Base-by-base conservation (phyloP, 2,329 filamentous ascomycete genomes). In the Clonostachys solani region DNA sequence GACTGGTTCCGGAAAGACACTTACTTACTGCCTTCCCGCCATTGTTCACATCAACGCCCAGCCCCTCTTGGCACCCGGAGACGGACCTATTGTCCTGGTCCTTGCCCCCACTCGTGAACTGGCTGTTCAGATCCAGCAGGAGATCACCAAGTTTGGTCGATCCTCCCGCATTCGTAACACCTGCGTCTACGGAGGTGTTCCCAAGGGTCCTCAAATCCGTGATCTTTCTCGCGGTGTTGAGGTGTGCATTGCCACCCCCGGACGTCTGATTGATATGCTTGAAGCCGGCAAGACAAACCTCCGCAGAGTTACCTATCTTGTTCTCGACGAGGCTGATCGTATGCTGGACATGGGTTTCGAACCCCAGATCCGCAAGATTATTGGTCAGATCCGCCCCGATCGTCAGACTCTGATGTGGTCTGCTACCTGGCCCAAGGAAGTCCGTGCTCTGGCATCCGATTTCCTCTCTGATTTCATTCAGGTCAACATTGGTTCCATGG, bases 301-400 rank as follows among this genome's bases (percentile, higher is more conserved):
- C 54, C 92, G 92, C 56, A 91, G 94, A 68, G 92, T 97, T 52
- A 99, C 94, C 48, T 99, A 99, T 75, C 80, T 99, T 49, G 94
- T 97, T 57, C 91, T 99, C 54, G 94, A 99, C 62, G 94, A 99
- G 77, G 94, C 94, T 67, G 94, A 99, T 74, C 92, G 94, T 64
- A 99, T 99, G 94, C 80, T 99, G 67, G 94, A 99, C 75, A 99
- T 99, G 94, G 94, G 94, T 83, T 97, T 99, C 74, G 94, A 99
- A 75, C 94, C 94, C 56, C 94, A 97, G 71, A 97, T 99, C 62
- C 90, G 94, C 77, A 97, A 97, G 78, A 97, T 99, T 56, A 92
- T 99, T 58, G 81, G 87, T 54, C 94, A 99, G 75, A 97, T 97
- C 71, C 90, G 94, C 59, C 94, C 94, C 46, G 94, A 99, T 68